Conservation (phyloP, 306 rosid species). For the Vigna angularis region DNA sequence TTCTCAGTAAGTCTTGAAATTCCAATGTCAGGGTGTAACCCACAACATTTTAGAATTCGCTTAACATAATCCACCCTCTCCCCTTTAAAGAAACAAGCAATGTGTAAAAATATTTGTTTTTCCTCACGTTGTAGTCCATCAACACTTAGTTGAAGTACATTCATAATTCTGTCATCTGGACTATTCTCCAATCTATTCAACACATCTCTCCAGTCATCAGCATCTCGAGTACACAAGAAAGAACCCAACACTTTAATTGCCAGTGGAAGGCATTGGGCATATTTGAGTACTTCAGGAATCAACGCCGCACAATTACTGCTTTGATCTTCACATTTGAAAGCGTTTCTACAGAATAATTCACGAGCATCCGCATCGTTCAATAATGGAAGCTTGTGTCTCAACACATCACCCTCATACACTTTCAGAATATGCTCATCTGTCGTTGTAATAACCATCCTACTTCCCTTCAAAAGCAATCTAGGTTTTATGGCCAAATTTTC, state of each 20-base stretch:
- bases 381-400: slow-evolving; percentile 1
- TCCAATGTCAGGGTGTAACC: slow-evolving; percentile 16
- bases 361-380: slow-evolving; percentile 7
- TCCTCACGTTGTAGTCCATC: neutral
- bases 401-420: neutral
- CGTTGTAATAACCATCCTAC: slow-evolving; percentile 10
- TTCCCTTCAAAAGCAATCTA: neutral
- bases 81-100: slow-evolving; percentile 42
- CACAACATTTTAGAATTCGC: neutral
- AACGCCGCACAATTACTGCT: neutral
- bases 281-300: neutral
- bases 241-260: slow-evolving; percentile 31
- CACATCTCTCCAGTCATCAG: slow-evolving; percentile 26
- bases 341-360: slow-evolving; percentile 20
- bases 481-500: neutral
- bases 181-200: neutral
- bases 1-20: slow-evolving; percentile 12
- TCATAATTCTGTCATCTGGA: slow-evolving; percentile 11
- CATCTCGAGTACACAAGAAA: slow-evolving; percentile 37
- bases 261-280: slow-evolving; percentile 33
- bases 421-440: slow-evolving; percentile 1
- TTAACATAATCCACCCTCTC: slow-evolving; percentile 12
- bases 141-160: slow-evolving; percentile 21
- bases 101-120: slow-evolving; percentile 34
- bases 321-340: slow-evolving; percentile 28